These are phyloP conservation scores for Arthrobotrys megalospora DNA, from an alignment of 2,329 filamentous ascomycete species.

Conservation along the genomic window DNA sequence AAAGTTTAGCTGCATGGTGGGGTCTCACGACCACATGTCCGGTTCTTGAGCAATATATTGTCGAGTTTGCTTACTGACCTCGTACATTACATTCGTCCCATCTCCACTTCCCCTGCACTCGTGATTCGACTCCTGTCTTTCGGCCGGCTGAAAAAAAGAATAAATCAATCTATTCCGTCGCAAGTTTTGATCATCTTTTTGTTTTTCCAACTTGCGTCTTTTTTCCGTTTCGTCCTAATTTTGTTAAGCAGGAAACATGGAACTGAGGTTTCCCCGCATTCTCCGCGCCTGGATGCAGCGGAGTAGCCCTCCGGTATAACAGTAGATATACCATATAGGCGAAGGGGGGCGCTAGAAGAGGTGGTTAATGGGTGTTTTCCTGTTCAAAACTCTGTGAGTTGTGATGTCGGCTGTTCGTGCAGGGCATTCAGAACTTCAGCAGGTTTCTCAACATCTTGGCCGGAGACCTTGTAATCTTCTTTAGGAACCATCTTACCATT, in stretches of 20 bases:
- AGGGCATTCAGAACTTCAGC: neutral
- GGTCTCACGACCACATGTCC: slow-evolving; percentile 61
- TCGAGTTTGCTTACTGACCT: slow-evolving; percentile 42
- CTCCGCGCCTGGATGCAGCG: slow-evolving; percentile 25
- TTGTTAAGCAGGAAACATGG: slow-evolving; percentile 47
- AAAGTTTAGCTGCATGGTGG: slow-evolving; percentile 42
- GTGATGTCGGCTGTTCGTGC: slow-evolving; percentile 10
- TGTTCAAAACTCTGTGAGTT: slow-evolving; percentile 21
- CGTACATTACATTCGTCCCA: slow-evolving; percentile 42
- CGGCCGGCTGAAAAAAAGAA: slow-evolving; percentile 48
- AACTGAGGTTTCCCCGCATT: slow-evolving; percentile 54
- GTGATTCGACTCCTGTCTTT: slow-evolving; percentile 57
- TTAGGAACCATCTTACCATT: neutral
- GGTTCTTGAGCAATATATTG: slow-evolving; percentile 58
- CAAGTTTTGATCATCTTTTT: slow-evolving; percentile 31
- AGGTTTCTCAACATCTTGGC: neutral
- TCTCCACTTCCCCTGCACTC: slow-evolving; percentile 60
- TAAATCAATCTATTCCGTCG: slow-evolving; percentile 47
- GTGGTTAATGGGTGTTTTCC: neutral
- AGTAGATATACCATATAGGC: neutral
- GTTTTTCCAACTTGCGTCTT: slow-evolving; percentile 42
- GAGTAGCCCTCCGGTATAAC: slow-evolving; percentile 35
- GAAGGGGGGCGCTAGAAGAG: neutral
- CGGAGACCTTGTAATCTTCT: neutral
- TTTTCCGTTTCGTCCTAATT: slow-evolving; percentile 18